Conservation (phyloP, 2,329 filamentous ascomycete species). For the Lachnellula hyalina region DNA sequence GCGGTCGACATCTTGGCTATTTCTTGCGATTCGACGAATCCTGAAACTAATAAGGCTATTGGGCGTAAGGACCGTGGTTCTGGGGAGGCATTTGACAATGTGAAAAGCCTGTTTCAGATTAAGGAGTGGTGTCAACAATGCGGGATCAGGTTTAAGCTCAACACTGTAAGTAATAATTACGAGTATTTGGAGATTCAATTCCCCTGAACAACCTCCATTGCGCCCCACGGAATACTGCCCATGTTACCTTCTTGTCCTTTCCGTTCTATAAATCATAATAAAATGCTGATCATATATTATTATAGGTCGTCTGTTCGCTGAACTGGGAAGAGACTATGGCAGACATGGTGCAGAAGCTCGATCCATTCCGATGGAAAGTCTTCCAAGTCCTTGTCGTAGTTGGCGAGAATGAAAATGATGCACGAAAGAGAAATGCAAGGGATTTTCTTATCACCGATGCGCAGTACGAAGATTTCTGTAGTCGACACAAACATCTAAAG, state of each 20-base stretch:
- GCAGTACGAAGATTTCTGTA: slow-evolving; percentile 43
- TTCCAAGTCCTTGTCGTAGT: slow-evolving; percentile 50
- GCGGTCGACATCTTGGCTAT: slow-evolving; percentile 51
- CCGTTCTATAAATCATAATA: neutral
- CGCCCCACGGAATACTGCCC: no score
- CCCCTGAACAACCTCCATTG: no score
- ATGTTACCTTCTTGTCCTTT: neutral
- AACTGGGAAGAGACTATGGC: slow-evolving; percentile 49
- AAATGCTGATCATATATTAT: neutral
- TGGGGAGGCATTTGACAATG: slow-evolving; percentile 32
- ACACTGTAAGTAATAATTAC: slow-evolving; percentile 36
- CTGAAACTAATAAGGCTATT: slow-evolving; percentile 45
- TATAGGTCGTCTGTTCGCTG: slow-evolving; percentile 37
- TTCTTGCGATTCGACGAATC: slow-evolving; percentile 49
- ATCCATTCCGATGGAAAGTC: slow-evolving; percentile 49
- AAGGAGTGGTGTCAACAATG: slow-evolving; percentile 40
- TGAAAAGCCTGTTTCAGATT: slow-evolving; percentile 40
- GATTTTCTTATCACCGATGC: slow-evolving; percentile 42
- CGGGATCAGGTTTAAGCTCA: slow-evolving; percentile 51
- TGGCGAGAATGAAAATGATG: slow-evolving; percentile 46
- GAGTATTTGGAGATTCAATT: no score
- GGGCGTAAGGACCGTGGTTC: slow-evolving; percentile 41
- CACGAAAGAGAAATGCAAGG: slow-evolving; percentile 36
- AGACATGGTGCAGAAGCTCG: slow-evolving; percentile 33
- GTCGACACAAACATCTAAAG: slow-evolving; percentile 36